Evolutionary conservation across 2,329 filamentous ascomycete genomes (phyloP), one percentile per base, ranked within the genome.

Genomic region (Calonectria henricotiae): DNA sequence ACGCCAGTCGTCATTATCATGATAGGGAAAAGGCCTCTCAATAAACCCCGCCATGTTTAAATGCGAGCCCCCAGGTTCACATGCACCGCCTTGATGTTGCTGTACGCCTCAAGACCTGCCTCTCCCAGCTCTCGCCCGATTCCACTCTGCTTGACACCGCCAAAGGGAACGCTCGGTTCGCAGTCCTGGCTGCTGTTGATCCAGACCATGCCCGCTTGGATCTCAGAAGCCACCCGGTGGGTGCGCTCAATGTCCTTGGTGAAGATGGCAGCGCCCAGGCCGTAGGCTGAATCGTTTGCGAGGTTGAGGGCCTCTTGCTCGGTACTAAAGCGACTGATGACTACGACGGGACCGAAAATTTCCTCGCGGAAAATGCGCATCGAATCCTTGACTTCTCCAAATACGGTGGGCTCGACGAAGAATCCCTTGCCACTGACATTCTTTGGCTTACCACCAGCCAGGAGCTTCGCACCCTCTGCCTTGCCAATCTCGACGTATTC

Each of bases 321-420:
- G 77, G 87, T 90, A 85, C 91, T 91, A 87, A 96, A 96, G 86
- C 95, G 96, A 84, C 91, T 88, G 77, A 96, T 91, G 76, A 92
- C 89, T 83, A 91, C 93, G 71, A 97, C 94, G 66, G 94, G 94
- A 71, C 94, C 94, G 81, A 97, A 97, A 83, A 96, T 96, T 85
- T 97, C 94, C 85, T 96, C 93, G 82, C 93, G 89, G 84, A 94
- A 91, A 79, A 97, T 95, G 88, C 93, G 94, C 93, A 96, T 96
- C 94, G 69, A 69, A 54, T 74, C 49, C 43, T 72, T 72, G 39
- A 78, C 93, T 78, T 94, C 90, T 81, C 89, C 90, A 87, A 97
- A 96, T 84, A 96, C 93, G 79, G 94, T 96, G 37, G 94, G 94
- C 86, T 95, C 86, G 83, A 96, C 94, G 86, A 95, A 96, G 89